Percentiles rank a stretch among this genome's conserved stretches.
phyloP scores from a whole-genome alignment of 352 stramenopile genomes.

The Plasmopara viticola region DNA sequence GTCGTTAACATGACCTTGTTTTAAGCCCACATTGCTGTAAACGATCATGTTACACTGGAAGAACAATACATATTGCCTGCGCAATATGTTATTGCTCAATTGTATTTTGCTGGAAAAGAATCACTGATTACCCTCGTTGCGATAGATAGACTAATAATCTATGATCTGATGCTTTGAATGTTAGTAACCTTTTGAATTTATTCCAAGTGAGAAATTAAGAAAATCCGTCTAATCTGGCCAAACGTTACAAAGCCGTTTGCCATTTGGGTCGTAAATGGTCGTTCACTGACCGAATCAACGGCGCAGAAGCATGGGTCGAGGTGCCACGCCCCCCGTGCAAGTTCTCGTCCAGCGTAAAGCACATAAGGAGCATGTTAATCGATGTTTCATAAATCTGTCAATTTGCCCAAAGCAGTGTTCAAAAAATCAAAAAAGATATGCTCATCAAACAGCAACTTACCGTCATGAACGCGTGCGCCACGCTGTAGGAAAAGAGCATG shows the following conservation, averaged over 20 bases:
- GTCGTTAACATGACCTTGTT: too few species aligned
- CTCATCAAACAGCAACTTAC: conserved; percentile 21
- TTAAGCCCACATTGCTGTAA: too few species aligned
- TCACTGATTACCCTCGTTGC: too few species aligned
- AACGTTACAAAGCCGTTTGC: conserved; percentile 60
- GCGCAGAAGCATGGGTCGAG: conserved; percentile 46
- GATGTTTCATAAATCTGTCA: conserved; percentile 78
- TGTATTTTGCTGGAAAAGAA: too few species aligned
- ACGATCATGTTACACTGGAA: too few species aligned
- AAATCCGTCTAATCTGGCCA: too few species aligned
- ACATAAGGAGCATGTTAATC: conserved; percentile 82
- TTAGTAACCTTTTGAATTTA: too few species aligned
- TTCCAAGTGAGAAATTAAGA: too few species aligned
- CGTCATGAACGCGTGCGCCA: conserved; percentile 79
- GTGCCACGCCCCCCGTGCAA: conserved; percentile 75
- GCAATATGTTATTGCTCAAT: too few species aligned
- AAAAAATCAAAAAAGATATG: neutral
- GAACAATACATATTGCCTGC: too few species aligned
- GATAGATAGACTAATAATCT: too few species aligned
- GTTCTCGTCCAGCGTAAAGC: conserved; percentile 81
- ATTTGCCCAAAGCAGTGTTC: neutral
- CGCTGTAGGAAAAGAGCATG: conserved; percentile 65
- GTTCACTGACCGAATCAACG: conserved; percentile 69
- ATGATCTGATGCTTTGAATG: too few species aligned
- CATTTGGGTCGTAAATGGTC: conserved; percentile 80